Conservation (phyloP, 345 rosid genomes). For the Sonneratia alba region DNA sequence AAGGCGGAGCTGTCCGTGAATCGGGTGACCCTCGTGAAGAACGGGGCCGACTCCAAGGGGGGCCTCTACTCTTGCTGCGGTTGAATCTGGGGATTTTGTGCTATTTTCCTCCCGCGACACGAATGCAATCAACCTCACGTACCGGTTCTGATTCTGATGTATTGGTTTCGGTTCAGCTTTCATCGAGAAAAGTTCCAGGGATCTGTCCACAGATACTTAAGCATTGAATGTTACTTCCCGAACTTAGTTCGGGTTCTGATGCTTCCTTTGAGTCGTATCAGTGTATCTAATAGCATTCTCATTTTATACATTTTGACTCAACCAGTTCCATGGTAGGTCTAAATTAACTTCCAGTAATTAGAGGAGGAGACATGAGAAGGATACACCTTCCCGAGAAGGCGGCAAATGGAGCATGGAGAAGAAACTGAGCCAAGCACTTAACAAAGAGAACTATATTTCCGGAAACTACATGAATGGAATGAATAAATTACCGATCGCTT, state of each 20-base stretch:
- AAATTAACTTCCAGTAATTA: too few species aligned
- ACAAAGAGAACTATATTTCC: not conserved
- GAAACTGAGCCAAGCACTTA: not conserved
- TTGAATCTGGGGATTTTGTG: not conserved
- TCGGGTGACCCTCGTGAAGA: conserved; percentile 53
- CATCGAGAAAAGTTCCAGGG: not conserved
- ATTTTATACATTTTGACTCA: too few species aligned
- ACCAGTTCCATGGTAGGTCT: too few species aligned
- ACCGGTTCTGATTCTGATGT: not conserved
- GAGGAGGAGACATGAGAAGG: too few species aligned
- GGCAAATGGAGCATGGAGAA: not conserved
- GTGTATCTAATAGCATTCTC: too few species aligned
- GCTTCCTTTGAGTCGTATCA: too few species aligned
- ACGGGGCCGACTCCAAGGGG: conserved; percentile 22
- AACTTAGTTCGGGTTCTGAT: too few species aligned
- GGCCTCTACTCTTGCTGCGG: conserved; percentile 33
- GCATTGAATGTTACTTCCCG: not conserved
- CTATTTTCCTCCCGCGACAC: too few species aligned
- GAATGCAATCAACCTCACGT: too few species aligned
- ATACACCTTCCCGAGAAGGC: too few species aligned
- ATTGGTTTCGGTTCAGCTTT: not conserved
- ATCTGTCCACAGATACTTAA: not conserved
- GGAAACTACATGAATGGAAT: conserved; percentile 21
- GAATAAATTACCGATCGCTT: conserved; percentile 14
- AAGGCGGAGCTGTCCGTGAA: conserved; percentile 43